Percentiles rank a stretch among this genome's conserved stretches.
Conservation (phyloP, 495 filamentous ascomycete species). For the Eremomyces bilateralis region DNA sequence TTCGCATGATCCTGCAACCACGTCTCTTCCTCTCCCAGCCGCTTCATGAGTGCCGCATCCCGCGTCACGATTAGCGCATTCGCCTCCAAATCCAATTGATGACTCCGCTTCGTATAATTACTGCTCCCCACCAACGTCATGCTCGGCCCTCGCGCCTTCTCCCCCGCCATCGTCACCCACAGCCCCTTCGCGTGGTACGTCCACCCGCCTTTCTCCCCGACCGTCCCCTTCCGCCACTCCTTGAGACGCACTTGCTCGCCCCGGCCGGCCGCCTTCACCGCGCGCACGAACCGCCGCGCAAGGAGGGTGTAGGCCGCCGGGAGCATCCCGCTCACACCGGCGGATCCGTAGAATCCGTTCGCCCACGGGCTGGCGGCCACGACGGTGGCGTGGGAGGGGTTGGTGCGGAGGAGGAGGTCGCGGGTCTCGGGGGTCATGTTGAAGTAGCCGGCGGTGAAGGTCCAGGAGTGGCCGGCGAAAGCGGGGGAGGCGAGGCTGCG, state of each 20-base stretch:
- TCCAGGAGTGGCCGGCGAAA: conserved; percentile 54
- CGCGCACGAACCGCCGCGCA: conserved; percentile 56
- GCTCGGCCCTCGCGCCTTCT: conserved; percentile 34
- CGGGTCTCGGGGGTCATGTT: conserved; percentile 75
- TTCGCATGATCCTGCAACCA: conserved; percentile 55
- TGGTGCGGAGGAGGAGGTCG: conserved; percentile 49
- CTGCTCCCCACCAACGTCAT: conserved; percentile 73
- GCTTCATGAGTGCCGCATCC: conserved; percentile 48
- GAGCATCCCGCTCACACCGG: conserved; percentile 71
- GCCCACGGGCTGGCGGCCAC: conserved; percentile 87
- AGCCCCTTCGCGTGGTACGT: conserved; percentile 96
- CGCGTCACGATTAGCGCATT: conserved; percentile 68
- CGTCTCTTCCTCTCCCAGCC: conserved; percentile 53
- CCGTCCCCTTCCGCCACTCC: conserved; percentile 74
- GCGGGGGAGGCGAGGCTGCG: conserved; percentile 34
- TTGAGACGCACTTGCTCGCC: conserved; percentile 42
- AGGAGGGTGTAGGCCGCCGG: conserved; percentile 83
- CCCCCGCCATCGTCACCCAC: conserved; percentile 51
- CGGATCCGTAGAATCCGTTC: conserved; percentile 86
- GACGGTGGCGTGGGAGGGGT: conserved; percentile 47
- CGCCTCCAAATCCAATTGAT: conserved; percentile 74
- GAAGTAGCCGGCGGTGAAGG: conserved; percentile 95
- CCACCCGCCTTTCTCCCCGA: conserved; percentile 67
- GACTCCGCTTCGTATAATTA: conserved; percentile 91
- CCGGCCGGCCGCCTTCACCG: conserved; percentile 37